These are phyloP conservation scores for Alternaria metachromatica DNA, from an alignment of 2,329 filamentous ascomycete species.

Conservation along the genomic window DNA sequence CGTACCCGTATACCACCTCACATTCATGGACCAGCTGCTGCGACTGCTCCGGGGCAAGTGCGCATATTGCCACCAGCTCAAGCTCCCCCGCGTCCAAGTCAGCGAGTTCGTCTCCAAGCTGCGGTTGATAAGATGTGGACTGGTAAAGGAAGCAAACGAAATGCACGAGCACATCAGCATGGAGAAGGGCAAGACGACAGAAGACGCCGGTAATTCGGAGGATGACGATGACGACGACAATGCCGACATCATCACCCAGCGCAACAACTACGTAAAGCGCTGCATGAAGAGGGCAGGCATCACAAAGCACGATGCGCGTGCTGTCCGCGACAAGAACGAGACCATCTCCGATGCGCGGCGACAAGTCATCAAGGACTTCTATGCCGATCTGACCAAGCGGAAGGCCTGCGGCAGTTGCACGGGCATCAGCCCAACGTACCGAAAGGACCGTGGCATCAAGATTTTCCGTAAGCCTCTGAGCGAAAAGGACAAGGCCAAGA, in stretches of 20 bases:
- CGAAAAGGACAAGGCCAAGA: constrained; percentile 76
- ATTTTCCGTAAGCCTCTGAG: constrained; percentile 86
- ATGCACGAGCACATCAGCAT: constrained; percentile 55
- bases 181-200: constrained; percentile 49
- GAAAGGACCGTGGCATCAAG: constrained; percentile 90
- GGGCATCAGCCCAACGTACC: constrained; percentile 69
- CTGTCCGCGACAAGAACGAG: constrained; percentile 75
- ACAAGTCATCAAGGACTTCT: constrained; percentile 79
- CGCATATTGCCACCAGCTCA: constrained; percentile 87
- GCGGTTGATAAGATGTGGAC: constrained; percentile 81
- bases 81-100: constrained; percentile 76
- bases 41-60: constrained; percentile 87
- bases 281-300: constrained; percentile 68
- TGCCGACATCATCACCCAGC: constrained; percentile 62
- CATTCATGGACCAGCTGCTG: constrained; percentile 91
- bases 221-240: constrained; percentile 71
- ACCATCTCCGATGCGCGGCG: constrained; percentile 79
- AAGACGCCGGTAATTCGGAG: constrained; percentile 62
- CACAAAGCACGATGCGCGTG: constrained; percentile 52
- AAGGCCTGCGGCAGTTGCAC: constrained; percentile 72
- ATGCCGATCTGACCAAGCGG: constrained; percentile 72
- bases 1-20: constrained; percentile 92
- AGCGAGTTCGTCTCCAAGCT: constrained; percentile 85
- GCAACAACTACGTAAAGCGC: constrained; percentile 73
- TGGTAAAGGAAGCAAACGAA: constrained; percentile 71